Percentiles rank a stretch among this genome's conserved stretches.
Conservation (phyloP, 2,329 filamentous ascomycete species). For the Arachnomyces sp. region DNA sequence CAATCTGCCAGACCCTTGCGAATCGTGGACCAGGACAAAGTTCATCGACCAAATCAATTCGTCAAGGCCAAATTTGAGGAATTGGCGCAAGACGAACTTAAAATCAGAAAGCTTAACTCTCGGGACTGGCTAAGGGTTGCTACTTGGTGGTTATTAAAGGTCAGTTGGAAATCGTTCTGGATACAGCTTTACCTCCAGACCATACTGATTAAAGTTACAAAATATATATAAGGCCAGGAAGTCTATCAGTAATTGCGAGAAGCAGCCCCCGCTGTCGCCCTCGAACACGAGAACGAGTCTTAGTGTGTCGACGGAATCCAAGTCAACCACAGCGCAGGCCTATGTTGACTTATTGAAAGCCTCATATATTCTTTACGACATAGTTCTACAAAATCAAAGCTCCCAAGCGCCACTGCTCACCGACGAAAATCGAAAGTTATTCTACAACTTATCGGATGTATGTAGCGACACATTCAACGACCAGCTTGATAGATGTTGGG, state of each 20-base stretch:
- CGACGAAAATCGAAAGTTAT: constrained; percentile 25
- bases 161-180: too few relatives aligned
- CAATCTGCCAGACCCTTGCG: constrained; percentile 20
- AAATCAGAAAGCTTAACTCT: constrained; percentile 16
- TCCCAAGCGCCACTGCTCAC: constrained; percentile 13
- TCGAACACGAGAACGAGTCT: constrained; percentile 17
- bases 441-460: constrained; percentile 24
- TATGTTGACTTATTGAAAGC: constrained; percentile 27
- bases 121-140: constrained; percentile 25
- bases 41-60: constrained; percentile 18
- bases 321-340: constrained; percentile 18
- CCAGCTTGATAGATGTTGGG: neutral
- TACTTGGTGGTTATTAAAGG: constrained; percentile 28
- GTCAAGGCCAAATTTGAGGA: constrained; percentile 15
- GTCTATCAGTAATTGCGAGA: constrained; percentile 18
- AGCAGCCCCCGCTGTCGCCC: constrained; percentile 7
- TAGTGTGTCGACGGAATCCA: constrained; percentile 17
- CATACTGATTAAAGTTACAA: neutral
- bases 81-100: constrained; percentile 16
- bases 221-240: constrained; percentile 14
- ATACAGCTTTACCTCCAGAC: too few relatives aligned
- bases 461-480: neutral
- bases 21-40: constrained; percentile 19
- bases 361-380: constrained; percentile 26
- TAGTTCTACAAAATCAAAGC: constrained; percentile 20